These are phyloP conservation scores for Strobilomyces confusus DNA, from an alignment of 768 basidiomycete species.

Conservation along the genomic window DNA sequence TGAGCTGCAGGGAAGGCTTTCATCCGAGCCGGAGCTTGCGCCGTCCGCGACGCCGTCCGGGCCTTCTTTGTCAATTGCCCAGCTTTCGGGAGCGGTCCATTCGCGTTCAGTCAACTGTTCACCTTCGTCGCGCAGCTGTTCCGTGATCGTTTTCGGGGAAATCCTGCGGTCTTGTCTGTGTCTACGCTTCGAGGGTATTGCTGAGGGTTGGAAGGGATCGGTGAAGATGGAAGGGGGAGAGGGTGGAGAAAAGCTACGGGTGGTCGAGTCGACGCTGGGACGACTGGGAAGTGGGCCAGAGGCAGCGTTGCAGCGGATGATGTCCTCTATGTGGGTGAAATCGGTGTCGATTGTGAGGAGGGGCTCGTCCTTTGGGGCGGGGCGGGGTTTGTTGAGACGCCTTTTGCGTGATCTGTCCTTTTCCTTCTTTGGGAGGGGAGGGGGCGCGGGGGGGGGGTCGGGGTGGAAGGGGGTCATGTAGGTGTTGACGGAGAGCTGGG, in stretches of 20 bases:
- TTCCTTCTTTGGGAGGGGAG: conserved; percentile 27
- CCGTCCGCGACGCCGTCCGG: conserved; percentile 34
- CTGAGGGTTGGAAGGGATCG: conserved; percentile 33
- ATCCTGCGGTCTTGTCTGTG: conserved; percentile 37
- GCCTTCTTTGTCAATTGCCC: conserved; percentile 59
- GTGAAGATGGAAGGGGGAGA: conserved; percentile 33
- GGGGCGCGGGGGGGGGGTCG: conserved; percentile 2
- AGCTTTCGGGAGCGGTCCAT: conserved; percentile 76
- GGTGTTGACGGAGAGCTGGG: conserved; percentile 24
- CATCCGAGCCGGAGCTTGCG: conserved; percentile 41
- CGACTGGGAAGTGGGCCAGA: conserved; percentile 10
- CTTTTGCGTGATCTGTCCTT: conserved; percentile 17
- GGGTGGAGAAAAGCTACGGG: conserved; percentile 39
- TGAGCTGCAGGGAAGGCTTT: conserved; percentile 19
- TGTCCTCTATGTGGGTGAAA: conserved; percentile 72
- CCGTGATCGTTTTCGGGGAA: conserved; percentile 46
- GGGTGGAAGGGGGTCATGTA: conserved; percentile 11
- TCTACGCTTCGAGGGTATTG: conserved; percentile 20
- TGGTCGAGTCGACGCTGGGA: conserved; percentile 20
- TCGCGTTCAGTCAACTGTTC: conserved; percentile 27
- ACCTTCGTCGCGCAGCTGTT: conserved; percentile 5
- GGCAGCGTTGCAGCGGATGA: conserved; percentile 46
- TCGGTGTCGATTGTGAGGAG: conserved; percentile 24
- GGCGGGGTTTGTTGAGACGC: conserved; percentile 23
- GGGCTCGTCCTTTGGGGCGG: conserved; percentile 27